Percentiles rank a stretch among this genome's conserved stretches.
These are phyloP conservation scores for Pythium brachiatum DNA, from an alignment of 352 stramenopile genomes.

Conservation along the genomic window DNA sequence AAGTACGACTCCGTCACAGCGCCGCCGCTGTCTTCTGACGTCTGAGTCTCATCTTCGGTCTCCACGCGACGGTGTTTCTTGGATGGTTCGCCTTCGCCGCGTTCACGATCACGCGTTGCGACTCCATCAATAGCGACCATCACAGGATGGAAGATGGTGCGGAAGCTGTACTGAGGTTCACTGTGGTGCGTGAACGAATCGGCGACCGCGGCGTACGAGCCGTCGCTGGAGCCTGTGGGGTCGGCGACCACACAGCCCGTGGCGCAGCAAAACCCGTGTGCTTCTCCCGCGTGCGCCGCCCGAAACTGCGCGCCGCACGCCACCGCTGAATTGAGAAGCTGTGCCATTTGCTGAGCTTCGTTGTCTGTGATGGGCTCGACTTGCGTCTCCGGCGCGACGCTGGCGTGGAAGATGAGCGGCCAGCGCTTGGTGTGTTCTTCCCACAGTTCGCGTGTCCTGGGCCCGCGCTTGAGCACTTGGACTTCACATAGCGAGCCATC, in stretches of 20 bases:
- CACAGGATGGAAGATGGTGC: conserved; percentile 58
- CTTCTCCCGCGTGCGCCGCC: background rate
- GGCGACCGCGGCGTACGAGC: conserved; percentile 26
- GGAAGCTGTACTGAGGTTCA: conserved; percentile 33
- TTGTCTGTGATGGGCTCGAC: conserved; percentile 38
- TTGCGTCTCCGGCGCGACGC: conserved; percentile 41
- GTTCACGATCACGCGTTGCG: conserved; percentile 55
- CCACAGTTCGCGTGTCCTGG: conserved; percentile 57
- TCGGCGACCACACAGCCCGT: conserved; percentile 58
- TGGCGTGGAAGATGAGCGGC: conserved; percentile 81
- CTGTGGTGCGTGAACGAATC: conserved; percentile 18
- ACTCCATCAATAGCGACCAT: conserved; percentile 71
- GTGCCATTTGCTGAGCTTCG: conserved; percentile 35
- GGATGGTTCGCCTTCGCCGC: conserved; percentile 5
- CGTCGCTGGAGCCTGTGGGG: conserved; percentile 21
- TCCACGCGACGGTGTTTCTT: conserved; percentile 35
- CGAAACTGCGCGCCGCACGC: conserved; percentile 21
- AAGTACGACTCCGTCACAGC: conserved; percentile 63
- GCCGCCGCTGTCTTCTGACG: background rate
- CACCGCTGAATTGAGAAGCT: conserved; percentile 29
- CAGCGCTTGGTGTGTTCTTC: conserved; percentile 57
- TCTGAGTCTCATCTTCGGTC: background rate
- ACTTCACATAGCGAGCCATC: conserved; percentile 44
- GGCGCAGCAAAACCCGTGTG: conserved; percentile 39
- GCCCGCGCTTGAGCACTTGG: conserved; percentile 50